Conservation (phyloP, 768 basidiomycete species). For the Trichaptum fuscoviolaceum region DNA sequence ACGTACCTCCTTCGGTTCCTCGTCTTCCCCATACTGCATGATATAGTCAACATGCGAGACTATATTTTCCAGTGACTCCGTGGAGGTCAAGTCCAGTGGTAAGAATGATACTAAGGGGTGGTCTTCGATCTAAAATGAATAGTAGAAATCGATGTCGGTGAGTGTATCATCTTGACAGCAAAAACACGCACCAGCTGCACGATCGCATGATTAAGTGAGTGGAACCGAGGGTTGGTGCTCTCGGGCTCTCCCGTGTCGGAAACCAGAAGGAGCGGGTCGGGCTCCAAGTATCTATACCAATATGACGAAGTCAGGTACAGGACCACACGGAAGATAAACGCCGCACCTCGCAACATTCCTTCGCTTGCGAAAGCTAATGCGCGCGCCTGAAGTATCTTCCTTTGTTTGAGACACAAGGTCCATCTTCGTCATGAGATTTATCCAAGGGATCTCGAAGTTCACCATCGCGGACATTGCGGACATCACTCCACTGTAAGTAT, state of each 20-base stretch:
- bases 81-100: conserved; percentile 84
- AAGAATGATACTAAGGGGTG: conserved; percentile 97
- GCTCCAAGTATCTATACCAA: conserved; percentile 72
- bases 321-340: background rate
- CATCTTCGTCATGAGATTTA: conserved; percentile 99
- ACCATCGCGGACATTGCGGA: conserved; percentile 99
- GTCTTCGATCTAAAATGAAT: conserved; percentile 77
- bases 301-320: conserved; percentile 6
- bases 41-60: conserved; percentile 96
- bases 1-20: conserved; percentile 89
- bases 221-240: conserved; percentile 72
- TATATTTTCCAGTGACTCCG: conserved; percentile 85
- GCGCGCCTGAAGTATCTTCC: conserved; percentile 53
- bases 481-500: conserved; percentile 69
- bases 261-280: conserved; percentile 84
- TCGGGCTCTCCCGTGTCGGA: conserved; percentile 49
- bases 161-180: background rate
- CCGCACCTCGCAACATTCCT: conserved; percentile 80
- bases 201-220: conserved; percentile 90
- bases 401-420: conserved; percentile 75
- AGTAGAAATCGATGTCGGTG: background rate
- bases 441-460: conserved; percentile 93
- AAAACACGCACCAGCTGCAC: conserved; percentile 74
- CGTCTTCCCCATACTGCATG: conserved; percentile 98
- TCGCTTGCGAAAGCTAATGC: conserved; percentile 68